Evolutionary conservation across 305 asterid genomes (phyloP), one percentile per base, ranked within the genome.

Genomic region (Solanum hybrid): DNA sequence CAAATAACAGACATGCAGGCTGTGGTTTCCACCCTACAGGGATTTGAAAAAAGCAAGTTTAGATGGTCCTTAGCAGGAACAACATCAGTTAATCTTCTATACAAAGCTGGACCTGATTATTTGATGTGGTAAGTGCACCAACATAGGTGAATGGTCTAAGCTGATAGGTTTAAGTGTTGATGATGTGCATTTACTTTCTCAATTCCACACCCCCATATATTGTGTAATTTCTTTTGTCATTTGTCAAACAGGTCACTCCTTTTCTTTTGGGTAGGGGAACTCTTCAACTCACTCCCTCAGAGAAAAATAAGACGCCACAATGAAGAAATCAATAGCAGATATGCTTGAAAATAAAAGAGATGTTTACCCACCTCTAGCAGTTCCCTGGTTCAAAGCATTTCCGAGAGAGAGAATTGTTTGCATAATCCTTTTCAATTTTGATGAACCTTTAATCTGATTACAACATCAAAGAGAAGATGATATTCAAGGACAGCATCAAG

Each of bases 341-440:
- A 51, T 26, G 90, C 51, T 77, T 88, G 91, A 89, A 51, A 89
- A 5, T 20, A 75, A 80, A 78, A 88, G 77, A 88, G 84, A 20
- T 71, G 56, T 93, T 85, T 72, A 91, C 96, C 35, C 66, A 85
- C 99, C 99, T 93, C 98, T 93, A 22, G 98, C 99, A 88, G 98
- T 96, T 92, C 98, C 99, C 94, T 96, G 98, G 94, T 96, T 97
- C 92, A 96, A 91, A 42, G 99, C 99, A 91, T 97, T 97, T 80
- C 99, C 99, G 88, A 97, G 93, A 89, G 98, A 94, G 86, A 97
- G 99, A 90, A 97, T 96, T 92, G 99, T 95, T 91, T 96, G 99
- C 99, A 97, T 97, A 90, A 96, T 92, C 94, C 95, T 94, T 95
- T 94, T 95, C 93, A 97, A 92, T 91, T 96, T 95, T 86, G 95